Conservation (phyloP, 140 eudicot species). For the Ambrosia hybrid region DNA sequence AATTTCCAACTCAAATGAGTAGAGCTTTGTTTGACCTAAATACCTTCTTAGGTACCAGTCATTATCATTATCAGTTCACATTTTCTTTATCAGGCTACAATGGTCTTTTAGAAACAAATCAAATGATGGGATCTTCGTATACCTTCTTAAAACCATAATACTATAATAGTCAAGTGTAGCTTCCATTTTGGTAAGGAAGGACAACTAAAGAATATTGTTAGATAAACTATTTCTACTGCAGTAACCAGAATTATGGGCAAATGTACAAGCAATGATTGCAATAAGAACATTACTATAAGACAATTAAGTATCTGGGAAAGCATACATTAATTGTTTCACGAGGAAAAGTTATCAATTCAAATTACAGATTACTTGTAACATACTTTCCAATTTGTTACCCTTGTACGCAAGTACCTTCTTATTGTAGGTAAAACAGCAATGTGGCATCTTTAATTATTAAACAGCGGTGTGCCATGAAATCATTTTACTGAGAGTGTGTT, state of each 20-base stretch:
- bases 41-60: neutral
- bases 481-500: no score
- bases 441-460: neutral
- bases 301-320: no score
- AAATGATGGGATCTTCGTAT: neutral
- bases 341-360: neutral
- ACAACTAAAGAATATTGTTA: no score
- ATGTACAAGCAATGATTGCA: conserved; percentile 1
- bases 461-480: neutral
- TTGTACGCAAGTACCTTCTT: neutral
- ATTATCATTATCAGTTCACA: neutral
- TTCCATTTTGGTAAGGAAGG: no score
- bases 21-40: conserved; percentile 1
- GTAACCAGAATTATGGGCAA: conserved; percentile 7
- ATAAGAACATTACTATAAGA: neutral
- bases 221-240: neutral
- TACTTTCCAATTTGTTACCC: neutral
- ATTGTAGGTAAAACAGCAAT: neutral
- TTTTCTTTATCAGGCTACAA: conserved; percentile 1
- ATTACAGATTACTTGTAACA: conserved; percentile 3
- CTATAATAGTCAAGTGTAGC: neutral
- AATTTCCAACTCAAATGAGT: neutral
- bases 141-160: neutral
- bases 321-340: no score
- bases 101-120: conserved; percentile 5